Evolutionary conservation across 108 stramenopile genomes (phyloP), one percentile per base, ranked within the genome.

Genomic region (Stephanodiscus minutulus): DNA sequence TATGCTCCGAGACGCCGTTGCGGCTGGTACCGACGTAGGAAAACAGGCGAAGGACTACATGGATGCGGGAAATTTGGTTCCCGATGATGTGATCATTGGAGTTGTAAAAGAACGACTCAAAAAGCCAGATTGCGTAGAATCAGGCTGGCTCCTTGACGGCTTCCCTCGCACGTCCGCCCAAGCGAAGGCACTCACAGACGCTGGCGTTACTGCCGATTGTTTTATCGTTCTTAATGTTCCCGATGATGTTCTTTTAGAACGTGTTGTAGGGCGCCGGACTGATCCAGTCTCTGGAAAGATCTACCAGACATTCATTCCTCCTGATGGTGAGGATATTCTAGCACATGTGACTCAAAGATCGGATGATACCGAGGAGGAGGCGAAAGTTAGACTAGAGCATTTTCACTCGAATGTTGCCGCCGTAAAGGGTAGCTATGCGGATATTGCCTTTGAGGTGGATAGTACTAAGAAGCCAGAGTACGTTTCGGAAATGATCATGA

Each of bases 361-460:
- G 28, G 98, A 99, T 83, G 98, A 99, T 81, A 99, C 97, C 11
- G 97, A 93, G 63, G 97, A 99, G 72, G 98, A 97, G 84, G 89
- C 96, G n/a, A 83, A 71, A 54, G 94, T 96, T 35, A 87, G 98
- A 18, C 64, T 97, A 61, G 86, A 85, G 68, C 86, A 91, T 31
- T 99, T 96, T 73, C 91, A 97, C 83, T 69, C 76, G 56, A 97
- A 97, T 81, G 88, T 92, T n/a, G 86, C 87, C 41, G 85, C 91
- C 7, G 91, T 96, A 17, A 88, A 83, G 70, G 87, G 82, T 25
- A 81, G 73, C 43, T 96, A 90, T 76, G 70, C 55, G 12, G 89
- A 93, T 55, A 86, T 92, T 61, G 70, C 76, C 55, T 88, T 92
- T n/a, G 80, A 83, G 31, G 83, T 96, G n/a, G 90, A 96, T 66